Conservation (phyloP, 208 protist genomes). For the Vickermania ingenoplastis region DNA sequence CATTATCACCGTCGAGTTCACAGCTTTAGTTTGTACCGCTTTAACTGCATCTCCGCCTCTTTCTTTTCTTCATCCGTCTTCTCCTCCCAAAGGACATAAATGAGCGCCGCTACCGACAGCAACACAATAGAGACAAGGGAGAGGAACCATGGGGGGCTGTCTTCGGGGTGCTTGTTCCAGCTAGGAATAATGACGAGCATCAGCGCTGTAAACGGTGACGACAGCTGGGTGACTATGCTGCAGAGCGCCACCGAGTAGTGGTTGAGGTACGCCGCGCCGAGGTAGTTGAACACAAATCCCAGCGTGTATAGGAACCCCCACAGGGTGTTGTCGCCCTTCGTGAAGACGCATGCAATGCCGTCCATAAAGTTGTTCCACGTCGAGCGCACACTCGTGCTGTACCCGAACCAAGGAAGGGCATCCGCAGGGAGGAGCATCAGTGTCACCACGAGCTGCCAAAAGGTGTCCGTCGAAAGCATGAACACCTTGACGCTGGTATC, state of each 20-base stretch:
- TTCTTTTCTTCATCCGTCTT: conserved; percentile 65
- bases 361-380: conserved; percentile 63
- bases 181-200: conserved; percentile 56
- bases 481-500: conserved; percentile 77
- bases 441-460: conserved; percentile 48
- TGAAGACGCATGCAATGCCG: conserved; percentile 53
- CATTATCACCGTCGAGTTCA: too few relatives aligned
- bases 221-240: conserved; percentile 74
- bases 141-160: conserved; percentile 57
- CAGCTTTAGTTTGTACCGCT: conserved; percentile 28
- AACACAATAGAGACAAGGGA: conserved; percentile 56
- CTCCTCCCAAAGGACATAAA: conserved; percentile 76
- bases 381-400: conserved; percentile 32
- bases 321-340: conserved; percentile 42
- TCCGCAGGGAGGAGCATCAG: conserved; percentile 62
- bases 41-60: conserved; percentile 42
- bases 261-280: conserved; percentile 75
- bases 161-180: conserved; percentile 51
- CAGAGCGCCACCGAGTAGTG: conserved; percentile 77
- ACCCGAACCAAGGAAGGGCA: conserved; percentile 69
- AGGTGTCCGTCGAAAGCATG: conserved; percentile 60
- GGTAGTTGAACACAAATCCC: conserved; percentile 69
- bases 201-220: conserved; percentile 62
- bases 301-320: conserved; percentile 67
- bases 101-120: conserved; percentile 34